phyloP scores from a whole-genome alignment of 306 rosid species.

The Vachellia pachyceras region DNA sequence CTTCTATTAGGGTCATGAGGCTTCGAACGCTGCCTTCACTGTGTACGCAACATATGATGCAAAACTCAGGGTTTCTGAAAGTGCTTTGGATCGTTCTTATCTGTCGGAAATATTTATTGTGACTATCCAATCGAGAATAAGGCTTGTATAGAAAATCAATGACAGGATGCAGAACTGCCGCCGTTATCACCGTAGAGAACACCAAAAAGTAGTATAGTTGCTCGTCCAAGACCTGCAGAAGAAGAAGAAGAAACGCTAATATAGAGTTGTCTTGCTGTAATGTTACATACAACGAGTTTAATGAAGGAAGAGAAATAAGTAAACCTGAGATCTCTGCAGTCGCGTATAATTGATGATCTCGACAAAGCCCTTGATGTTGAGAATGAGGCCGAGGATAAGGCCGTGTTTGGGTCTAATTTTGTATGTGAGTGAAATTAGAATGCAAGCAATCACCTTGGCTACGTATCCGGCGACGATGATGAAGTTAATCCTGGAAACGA shows the following conservation, averaged over 20 bases:
- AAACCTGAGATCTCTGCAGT: constrained; percentile 20
- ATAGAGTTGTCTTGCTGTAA: too few species aligned
- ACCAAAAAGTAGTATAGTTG: neutral
- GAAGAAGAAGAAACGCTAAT: too few species aligned
- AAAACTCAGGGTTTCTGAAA: constrained; percentile 34
- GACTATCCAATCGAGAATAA: neutral
- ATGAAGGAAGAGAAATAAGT: neutral
- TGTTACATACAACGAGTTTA: too few species aligned
- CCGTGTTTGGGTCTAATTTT: constrained; percentile 48
- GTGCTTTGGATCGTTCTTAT: constrained; percentile 35
- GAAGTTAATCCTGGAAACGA: neutral
- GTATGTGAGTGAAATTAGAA: constrained; percentile 37
- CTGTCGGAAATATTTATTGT: neutral
- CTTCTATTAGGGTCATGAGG: constrained; percentile 52
- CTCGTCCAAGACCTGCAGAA: neutral
- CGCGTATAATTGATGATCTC: constrained; percentile 40
- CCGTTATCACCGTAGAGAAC: neutral
- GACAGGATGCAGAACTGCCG: neutral
- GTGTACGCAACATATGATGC: constrained; percentile 52
- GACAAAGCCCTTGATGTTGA: constrained; percentile 52
- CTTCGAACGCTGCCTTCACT: constrained; percentile 51
- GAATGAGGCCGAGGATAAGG: constrained; percentile 51
- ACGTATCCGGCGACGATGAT: constrained; percentile 26
- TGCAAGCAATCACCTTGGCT: constrained; percentile 37
- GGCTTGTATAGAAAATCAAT: neutral